These are phyloP conservation scores for Alloascoidea hylecoeti DNA, from an alignment of 805 yeast genomes.

Conservation along the genomic window DNA sequence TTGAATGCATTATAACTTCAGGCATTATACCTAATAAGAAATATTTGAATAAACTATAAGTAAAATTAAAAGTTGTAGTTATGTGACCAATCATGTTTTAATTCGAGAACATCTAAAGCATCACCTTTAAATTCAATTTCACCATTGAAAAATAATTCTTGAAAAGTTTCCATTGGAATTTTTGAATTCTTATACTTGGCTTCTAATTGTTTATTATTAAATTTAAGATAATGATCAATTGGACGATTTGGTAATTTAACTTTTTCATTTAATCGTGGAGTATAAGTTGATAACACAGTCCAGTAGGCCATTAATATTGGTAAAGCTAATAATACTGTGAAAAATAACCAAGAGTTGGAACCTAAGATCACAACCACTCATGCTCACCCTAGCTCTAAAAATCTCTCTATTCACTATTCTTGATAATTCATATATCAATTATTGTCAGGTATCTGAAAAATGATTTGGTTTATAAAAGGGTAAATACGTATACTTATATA, in stretches of 20 bases:
- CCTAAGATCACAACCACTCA: no score
- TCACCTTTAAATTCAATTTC: slow-evolving; percentile 85
- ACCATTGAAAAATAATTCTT: slow-evolving; percentile 70
- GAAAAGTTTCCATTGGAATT: slow-evolving; percentile 89
- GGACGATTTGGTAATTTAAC: slow-evolving; percentile 65
- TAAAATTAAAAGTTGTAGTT: slow-evolving; percentile 67
- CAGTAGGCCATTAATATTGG: slow-evolving; percentile 77
- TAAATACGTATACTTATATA: no score
- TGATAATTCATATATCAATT: no score
- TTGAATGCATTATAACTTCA: slow-evolving; percentile 82
- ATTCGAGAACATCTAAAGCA: slow-evolving; percentile 69
- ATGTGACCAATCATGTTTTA: slow-evolving; percentile 92
- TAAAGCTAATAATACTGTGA: slow-evolving; percentile 36
- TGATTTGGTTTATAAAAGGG: no score
- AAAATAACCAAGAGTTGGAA: slow-evolving; percentile 47
- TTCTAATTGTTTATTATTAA: slow-evolving; percentile 59
- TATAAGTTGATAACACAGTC: slow-evolving; percentile 62
- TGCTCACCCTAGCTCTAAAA: no score
- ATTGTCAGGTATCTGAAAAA: no score
- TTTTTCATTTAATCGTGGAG: slow-evolving; percentile 73
- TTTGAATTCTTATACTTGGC: slow-evolving; percentile 51
- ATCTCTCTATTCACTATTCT: no score
- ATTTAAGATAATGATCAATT: slow-evolving; percentile 66
- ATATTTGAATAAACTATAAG: slow-evolving; percentile 60
- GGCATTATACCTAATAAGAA: slow-evolving; percentile 84